Percentiles rank a stretch among this genome's conserved stretches.
Conservation (phyloP, 257 asterid genomes). For the Catharanthus roseus region DNA sequence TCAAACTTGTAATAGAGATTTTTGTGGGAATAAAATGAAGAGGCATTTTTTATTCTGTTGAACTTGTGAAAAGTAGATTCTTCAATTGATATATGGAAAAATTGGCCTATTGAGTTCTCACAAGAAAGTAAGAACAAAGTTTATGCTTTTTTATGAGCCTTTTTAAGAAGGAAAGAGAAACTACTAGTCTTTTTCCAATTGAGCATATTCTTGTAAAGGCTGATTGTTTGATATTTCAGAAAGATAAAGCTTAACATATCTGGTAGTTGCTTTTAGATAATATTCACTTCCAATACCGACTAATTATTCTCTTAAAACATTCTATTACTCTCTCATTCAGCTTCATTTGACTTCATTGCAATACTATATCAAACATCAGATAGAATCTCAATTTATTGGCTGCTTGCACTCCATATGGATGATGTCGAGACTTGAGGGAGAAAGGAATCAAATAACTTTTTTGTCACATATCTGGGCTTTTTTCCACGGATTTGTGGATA, state of each 20-base stretch:
- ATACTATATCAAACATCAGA: background rate
- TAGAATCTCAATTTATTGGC: slow-evolving; percentile 1
- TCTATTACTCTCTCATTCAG: background rate
- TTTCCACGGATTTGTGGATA: background rate
- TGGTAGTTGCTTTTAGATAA: background rate
- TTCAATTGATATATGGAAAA: slow-evolving; percentile 16
- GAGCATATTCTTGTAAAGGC: slow-evolving; percentile 16
- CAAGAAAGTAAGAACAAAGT: slow-evolving; percentile 27
- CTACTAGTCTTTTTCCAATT: background rate
- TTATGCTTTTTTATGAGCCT: slow-evolving; percentile 21
- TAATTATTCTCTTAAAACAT: background rate
- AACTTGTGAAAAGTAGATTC: slow-evolving; percentile 38
- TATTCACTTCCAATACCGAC: background rate
- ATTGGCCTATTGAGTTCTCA: slow-evolving; percentile 14
- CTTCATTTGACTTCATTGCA: slow-evolving; percentile 6
- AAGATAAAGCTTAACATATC: background rate
- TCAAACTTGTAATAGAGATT: slow-evolving; percentile 19
- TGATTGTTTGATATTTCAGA: slow-evolving; percentile 12
- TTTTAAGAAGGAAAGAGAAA: slow-evolving; percentile 18
- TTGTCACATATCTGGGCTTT: background rate
- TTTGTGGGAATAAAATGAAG: slow-evolving; percentile 8
- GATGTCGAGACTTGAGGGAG: background rate
- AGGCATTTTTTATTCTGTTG: slow-evolving; percentile 25
- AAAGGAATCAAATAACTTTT: background rate
- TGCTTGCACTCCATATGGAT: background rate